Evolutionary conservation across 2,329 filamentous ascomycete species (phyloP), one percentile per base, ranked within the genome.

Genomic region (Fusarium marasasianum): DNA sequence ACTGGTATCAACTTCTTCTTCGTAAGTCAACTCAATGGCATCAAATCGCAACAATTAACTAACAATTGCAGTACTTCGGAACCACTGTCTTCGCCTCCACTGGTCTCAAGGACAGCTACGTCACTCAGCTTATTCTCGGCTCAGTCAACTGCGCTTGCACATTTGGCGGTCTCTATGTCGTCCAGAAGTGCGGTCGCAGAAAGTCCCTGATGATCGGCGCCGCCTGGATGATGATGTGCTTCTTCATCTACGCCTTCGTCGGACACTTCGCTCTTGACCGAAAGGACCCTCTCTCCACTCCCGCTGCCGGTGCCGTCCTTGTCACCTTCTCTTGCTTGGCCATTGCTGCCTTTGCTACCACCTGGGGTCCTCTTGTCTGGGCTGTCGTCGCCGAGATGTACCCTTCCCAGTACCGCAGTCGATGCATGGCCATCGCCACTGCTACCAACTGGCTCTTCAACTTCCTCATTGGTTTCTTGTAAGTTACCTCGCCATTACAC

Each of bases 291-390:
- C 73, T 81, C 82, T 84, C 81, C 71, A 85, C 85, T 0, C 84
- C 87, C 35, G 77, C 81, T 15, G 84, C 88, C 11, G 91, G 91
- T 29, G 85, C 87, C 8, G 87, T 87, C 45, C 88, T 93, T 75
- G 91, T 93, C 50, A 86, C 91, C 60, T 92, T 93, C 80, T 91
- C 91, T 1, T 92, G 91, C 77, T 84, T 93, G 45, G 92, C 92
- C 79, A 92, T 92, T 64, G 89, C 86, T 24, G 90, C 87, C 7
- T 92, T 91, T 71, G 90, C 90, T n/a, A 89, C 87, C 70, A 92
- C 90, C 18, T 93, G 91, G 91, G 91, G 91, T 29, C 91, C 91
- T 2, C 88, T 93, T 13, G 87, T 92, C 29, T 93, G 91, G 91
- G 87, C 87, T 15, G 86, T 91, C 18, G 87, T 90, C 17, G 89